phyloP scores from a whole-genome alignment of 2,329 filamentous ascomycete species.

The Helminthosporium solani region DNA sequence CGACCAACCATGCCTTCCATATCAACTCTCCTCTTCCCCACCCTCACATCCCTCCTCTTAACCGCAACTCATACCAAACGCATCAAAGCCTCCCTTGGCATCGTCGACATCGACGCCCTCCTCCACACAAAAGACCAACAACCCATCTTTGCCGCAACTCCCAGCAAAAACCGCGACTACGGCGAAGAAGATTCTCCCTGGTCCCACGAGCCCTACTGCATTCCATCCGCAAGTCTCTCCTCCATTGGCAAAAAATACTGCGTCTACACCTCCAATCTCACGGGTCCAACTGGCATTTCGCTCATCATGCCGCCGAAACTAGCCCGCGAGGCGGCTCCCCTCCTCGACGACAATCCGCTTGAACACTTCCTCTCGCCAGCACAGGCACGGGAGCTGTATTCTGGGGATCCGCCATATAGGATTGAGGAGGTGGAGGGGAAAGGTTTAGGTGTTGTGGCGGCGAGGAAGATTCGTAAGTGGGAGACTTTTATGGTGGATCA shows the following conservation, averaged over 20 bases:
- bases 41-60: background rate
- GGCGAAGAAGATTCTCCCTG: conserved; percentile 11
- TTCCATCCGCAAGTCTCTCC: conserved; percentile 5
- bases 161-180: too few species aligned
- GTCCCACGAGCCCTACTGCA: conserved; percentile 21
- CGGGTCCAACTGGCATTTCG: conserved; percentile 15
- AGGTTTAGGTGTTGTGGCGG: conserved; percentile 23
- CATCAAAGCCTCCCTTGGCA: conserved; percentile 10
- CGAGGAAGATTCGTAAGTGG: conserved; percentile 16
- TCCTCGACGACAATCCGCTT: conserved; percentile 19
- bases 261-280: conserved; percentile 21
- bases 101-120: conserved; percentile 16
- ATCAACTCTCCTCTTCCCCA: background rate
- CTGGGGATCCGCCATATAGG: conserved; percentile 12
- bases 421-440: conserved; percentile 19
- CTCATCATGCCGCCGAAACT: conserved; percentile 14
- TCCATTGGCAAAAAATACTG: conserved; percentile 19
- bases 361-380: conserved; percentile 10
- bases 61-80: background rate
- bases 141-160: background rate
- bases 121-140: conserved; percentile 10
- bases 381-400: conserved; percentile 8
- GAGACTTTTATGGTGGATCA: conserved; percentile 31
- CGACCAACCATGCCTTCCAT: background rate
- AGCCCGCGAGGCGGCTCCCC: conserved; percentile 4